These are phyloP conservation scores for Isabelozyma heimii DNA, from an alignment of 805 yeast genomes.

Conservation along the genomic window DNA sequence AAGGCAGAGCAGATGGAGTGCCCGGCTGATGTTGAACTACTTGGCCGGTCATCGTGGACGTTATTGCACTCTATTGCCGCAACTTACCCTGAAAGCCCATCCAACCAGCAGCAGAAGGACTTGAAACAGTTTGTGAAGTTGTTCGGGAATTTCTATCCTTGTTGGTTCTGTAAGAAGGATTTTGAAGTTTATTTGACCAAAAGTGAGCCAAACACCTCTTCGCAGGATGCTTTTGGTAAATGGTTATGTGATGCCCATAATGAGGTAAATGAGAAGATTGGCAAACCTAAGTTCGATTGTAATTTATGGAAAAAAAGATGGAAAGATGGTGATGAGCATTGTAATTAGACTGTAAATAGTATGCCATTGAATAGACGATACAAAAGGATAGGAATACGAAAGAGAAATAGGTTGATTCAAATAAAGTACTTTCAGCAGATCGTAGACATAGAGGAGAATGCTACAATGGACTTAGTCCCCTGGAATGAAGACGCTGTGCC, in stretches of 20 bases:
- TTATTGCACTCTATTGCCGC: slow-evolving; percentile 89
- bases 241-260: slow-evolving; percentile 98
- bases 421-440: too few species aligned
- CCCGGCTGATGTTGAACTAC: slow-evolving; percentile 81
- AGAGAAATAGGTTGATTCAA: too few species aligned
- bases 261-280: slow-evolving; percentile 81
- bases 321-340: slow-evolving; percentile 90
- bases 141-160: slow-evolving; percentile 84
- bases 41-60: slow-evolving; percentile 92
- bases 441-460: too few species aligned
- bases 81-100: slow-evolving; percentile 72
- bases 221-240: slow-evolving; percentile 75
- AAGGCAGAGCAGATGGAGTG: slow-evolving; percentile 33
- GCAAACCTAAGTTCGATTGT: slow-evolving; percentile 86
- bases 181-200: slow-evolving; percentile 59
- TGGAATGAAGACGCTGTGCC: too few species aligned
- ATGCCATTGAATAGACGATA: not conserved
- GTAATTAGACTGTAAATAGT: slow-evolving; percentile 21
- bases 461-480: too few species aligned
- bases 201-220: slow-evolving; percentile 54
- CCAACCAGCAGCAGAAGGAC: slow-evolving; percentile 60
- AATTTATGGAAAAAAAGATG: slow-evolving; percentile 89
- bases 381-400: too few species aligned
- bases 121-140: slow-evolving; percentile 65
- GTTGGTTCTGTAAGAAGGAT: slow-evolving; percentile 90